These are phyloP conservation scores for Saccharata proteae DNA, from an alignment of 2,329 filamentous ascomycete species.

Conservation along the genomic window DNA sequence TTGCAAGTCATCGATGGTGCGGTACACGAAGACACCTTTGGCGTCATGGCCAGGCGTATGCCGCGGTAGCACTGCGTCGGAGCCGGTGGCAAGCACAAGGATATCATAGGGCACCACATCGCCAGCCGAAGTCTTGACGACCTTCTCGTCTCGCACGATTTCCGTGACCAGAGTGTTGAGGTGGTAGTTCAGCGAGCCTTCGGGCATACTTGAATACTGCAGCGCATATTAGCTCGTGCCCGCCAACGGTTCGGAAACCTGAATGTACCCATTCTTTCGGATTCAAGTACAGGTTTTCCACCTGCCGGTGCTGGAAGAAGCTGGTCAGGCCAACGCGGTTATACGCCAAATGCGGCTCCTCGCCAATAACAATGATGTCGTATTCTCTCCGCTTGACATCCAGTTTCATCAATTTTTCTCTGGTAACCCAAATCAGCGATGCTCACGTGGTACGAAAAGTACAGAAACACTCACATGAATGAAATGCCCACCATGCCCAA, in stretches of 20 bases:
- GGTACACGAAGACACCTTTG: slow-evolving; percentile 77
- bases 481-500: slow-evolving; percentile 86
- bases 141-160: slow-evolving; percentile 52
- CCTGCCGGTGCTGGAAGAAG: slow-evolving; percentile 75
- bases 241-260: not conserved
- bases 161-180: slow-evolving; percentile 62
- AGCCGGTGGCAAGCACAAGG: slow-evolving; percentile 75
- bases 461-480: slow-evolving; percentile 56
- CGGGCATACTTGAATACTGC: slow-evolving; percentile 55
- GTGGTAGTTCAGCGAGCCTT: slow-evolving; percentile 60
- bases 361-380: slow-evolving; percentile 73
- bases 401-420: slow-evolving; percentile 79
- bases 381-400: slow-evolving; percentile 66
- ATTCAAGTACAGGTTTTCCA: slow-evolving; percentile 82
- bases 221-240: not conserved
- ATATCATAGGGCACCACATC: slow-evolving; percentile 63
- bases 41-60: slow-evolving; percentile 69
- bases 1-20: slow-evolving; percentile 72
- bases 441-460: no score
- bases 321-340: slow-evolving; percentile 82
- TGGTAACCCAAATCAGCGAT: slow-evolving; percentile 23
- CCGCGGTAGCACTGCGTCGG: slow-evolving; percentile 62
- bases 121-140: slow-evolving; percentile 58
- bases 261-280: slow-evolving; percentile 62
- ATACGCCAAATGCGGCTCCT: slow-evolving; percentile 79